Evolutionary conservation across 2,329 filamentous ascomycete genomes (phyloP).

Genomic region (Albophoma yamanashiensis): DNA sequence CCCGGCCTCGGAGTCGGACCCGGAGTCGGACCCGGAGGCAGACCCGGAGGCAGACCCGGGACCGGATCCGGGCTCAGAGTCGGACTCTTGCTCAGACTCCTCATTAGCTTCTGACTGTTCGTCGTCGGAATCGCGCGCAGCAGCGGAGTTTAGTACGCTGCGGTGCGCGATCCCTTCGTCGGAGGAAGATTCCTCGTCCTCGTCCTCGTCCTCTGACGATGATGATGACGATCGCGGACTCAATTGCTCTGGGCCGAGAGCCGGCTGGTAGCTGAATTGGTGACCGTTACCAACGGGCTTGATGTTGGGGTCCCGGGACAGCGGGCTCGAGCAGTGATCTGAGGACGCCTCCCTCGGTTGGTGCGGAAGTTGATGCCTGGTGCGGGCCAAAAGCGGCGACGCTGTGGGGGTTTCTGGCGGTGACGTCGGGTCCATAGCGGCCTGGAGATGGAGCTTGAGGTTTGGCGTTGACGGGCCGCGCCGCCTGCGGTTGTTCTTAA

Average conservation of each 20-base stretch:
- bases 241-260: constrained; percentile 21
- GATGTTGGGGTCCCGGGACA: constrained; percentile 27
- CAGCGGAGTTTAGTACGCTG: neutral
- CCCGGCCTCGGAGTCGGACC: constrained; percentile 10
- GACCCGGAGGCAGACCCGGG: constrained; percentile 2
- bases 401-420: constrained; percentile 36
- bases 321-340: constrained; percentile 17
- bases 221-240: constrained; percentile 25
- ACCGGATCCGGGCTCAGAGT: neutral
- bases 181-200: constrained; percentile 9
- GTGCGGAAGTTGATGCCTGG: constrained; percentile 8
- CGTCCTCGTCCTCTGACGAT: constrained; percentile 14
- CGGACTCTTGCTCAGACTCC: constrained; percentile 3
- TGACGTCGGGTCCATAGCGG: constrained; percentile 28
- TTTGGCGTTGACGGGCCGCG: constrained; percentile 31
- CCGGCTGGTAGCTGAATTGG: constrained; percentile 29
- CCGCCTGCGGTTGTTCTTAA: constrained; percentile 10
- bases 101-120: constrained; percentile 5
- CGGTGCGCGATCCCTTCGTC: neutral
- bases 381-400: constrained; percentile 22
- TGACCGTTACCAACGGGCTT: constrained; percentile 30
- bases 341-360: constrained; percentile 21
- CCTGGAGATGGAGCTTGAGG: constrained; percentile 22
- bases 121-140: neutral
- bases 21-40: neutral